phyloP scores from a whole-genome alignment of 257 asterid species.

The Eustoma russellianum region DNA sequence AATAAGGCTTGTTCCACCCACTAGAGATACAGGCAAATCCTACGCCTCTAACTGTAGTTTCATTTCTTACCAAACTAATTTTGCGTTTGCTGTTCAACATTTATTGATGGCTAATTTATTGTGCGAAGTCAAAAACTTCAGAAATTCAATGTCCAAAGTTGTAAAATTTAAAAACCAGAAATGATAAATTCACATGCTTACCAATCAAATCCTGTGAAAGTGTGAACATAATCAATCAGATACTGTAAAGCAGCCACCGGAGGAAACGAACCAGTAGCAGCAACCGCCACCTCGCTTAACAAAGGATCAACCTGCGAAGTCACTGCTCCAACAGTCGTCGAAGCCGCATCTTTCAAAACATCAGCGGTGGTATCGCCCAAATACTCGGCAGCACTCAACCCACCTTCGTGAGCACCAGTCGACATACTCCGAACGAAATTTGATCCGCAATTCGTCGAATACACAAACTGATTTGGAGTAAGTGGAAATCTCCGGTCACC shows the following conservation, averaged over 20 bases:
- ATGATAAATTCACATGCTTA: slow-evolving; percentile 12
- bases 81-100: too few species aligned
- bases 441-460: slow-evolving; percentile 35
- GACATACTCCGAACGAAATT: slow-evolving; percentile 50
- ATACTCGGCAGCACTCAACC: slow-evolving; percentile 42
- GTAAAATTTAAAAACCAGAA: too few species aligned
- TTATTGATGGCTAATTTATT: too few species aligned
- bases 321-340: slow-evolving; percentile 40
- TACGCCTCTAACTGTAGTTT: too few species aligned
- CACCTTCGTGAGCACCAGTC: slow-evolving; percentile 41
- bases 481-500: slow-evolving; percentile 26
- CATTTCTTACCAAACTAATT: too few species aligned
- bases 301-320: slow-evolving; percentile 48
- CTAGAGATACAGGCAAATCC: too few species aligned
- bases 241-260: slow-evolving; percentile 80
- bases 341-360: slow-evolving; percentile 50
- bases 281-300: slow-evolving; percentile 63
- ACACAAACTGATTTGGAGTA: slow-evolving; percentile 8
- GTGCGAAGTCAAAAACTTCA: too few species aligned
- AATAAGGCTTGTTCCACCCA: too few species aligned
- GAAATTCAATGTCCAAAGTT: too few species aligned
- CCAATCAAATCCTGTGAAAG: slow-evolving; percentile 60
- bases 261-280: slow-evolving; percentile 73
- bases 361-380: slow-evolving; percentile 48
- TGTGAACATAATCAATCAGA: slow-evolving; percentile 68